Base-by-base conservation (phyloP, 345 rosid species). In the Bruguiera sexangula region DNA sequence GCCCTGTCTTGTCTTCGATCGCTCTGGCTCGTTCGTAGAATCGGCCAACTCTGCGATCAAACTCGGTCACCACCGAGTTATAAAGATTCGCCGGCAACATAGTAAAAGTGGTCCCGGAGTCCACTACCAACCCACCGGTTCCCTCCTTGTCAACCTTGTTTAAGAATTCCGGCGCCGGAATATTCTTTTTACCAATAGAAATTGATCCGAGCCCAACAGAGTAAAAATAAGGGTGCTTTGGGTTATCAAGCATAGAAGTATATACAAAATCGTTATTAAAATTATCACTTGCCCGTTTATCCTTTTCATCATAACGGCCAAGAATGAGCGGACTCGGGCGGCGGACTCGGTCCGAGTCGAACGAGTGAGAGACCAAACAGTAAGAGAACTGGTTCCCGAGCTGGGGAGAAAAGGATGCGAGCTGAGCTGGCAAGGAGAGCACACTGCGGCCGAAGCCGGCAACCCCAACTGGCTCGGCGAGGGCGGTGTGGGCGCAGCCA, bases 391-490 rank as follows among this genome's bases (percentile, higher is more conserved):
- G 84, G 59, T 85, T 86, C 6, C 97, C 98, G 0, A 94, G 80
- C 27, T 81, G 86, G 11, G 98, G 95, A 8, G 92, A 82, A 37
- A 76, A 48, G 13, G 82, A 68, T 8, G 87, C 68, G 48, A 94
- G 90, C 82, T 94, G 97, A 3, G 93, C 88, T 0, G 98, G 98
- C 6, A 94, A 26, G 0, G 98, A 94, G 57, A 94, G 93, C 2
- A 79, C 78, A 21, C 98, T 96, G 5, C 90, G 93, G 39, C 98
- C 97, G 69, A 94, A 94, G 4, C 98, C 98, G 4, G 97, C 99
- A 26, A 94, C 99, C 9, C 97, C 99, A 20, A 94, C 81, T 0
- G 97, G 97, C 69, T 94, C 99, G 29, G 82, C 99, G 31, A 94
- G 88, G 21, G 99, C 80, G 0, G 88, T 81, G 81, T 85, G 88